Conservation (phyloP, 2,329 filamentous ascomycete genomes). For the Tolypocladium sp. region DNA sequence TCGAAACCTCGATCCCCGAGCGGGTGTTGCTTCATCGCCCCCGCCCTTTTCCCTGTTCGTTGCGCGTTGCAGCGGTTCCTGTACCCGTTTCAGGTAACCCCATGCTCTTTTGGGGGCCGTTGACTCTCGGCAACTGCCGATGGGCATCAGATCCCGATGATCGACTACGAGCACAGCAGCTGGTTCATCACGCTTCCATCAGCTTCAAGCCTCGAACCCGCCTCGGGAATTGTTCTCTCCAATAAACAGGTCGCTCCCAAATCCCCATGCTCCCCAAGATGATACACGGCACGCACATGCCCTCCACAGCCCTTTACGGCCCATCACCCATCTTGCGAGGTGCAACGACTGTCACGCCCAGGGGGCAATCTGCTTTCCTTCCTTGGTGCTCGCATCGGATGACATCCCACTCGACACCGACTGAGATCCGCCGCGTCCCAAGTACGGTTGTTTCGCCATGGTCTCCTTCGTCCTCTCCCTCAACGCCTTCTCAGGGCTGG, state of each 20-base stretch:
- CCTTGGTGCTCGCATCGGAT: conserved; percentile 18
- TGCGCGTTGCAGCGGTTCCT: neutral
- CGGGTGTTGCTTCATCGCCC: neutral
- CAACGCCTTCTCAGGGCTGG: conserved; percentile 35
- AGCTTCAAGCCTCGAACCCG: neutral
- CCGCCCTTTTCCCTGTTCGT: neutral
- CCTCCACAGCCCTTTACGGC: conserved; percentile 1
- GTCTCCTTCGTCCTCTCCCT: conserved; percentile 24
- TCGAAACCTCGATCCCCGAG: neutral
- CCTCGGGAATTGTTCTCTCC: neutral
- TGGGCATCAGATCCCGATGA: neutral
- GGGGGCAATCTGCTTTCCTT: conserved; percentile 20
- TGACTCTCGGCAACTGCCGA: neutral
- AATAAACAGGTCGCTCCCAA: neutral
- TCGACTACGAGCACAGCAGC: neutral
- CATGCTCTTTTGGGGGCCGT: too few species aligned
- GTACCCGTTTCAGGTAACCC: neutral
- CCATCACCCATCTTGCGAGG: neutral
- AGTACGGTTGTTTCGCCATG: conserved; percentile 17
- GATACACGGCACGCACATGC: conserved; percentile 2
- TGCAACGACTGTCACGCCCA: conserved; percentile 12
- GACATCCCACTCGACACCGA: conserved; percentile 27
- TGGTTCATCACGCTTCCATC: too few species aligned
- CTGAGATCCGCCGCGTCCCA: conserved; percentile 14
- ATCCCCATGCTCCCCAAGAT: neutral